Evolutionary conservation across 495 filamentous ascomycete genomes (phyloP).

Genomic region (Penicillium riverlandense): DNA sequence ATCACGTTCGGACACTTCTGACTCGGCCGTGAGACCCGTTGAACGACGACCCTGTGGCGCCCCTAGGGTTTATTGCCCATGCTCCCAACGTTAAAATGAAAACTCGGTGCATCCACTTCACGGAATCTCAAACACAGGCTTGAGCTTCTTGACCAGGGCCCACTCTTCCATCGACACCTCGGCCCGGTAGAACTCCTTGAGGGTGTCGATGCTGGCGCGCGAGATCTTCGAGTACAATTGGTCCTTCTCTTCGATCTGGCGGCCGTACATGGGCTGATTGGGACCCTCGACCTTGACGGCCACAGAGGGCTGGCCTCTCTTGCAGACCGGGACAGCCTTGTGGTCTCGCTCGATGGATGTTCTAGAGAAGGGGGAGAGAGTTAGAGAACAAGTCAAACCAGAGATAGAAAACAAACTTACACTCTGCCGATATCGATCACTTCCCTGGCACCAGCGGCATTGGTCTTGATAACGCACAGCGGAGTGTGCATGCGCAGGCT

Average conservation of each 20-base stretch:
- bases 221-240: conserved; percentile 80
- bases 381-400: not conserved
- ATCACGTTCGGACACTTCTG: conserved; percentile 7
- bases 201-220: conserved; percentile 78
- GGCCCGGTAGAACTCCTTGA: conserved; percentile 91
- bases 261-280: conserved; percentile 91
- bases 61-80: too few species aligned
- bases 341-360: conserved; percentile 95
- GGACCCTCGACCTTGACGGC: conserved; percentile 96
- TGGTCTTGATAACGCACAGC: conserved; percentile 74
- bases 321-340: conserved; percentile 84
- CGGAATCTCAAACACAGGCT: conserved; percentile 86
- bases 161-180: conserved; percentile 95
- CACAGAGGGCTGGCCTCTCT: conserved; percentile 93
- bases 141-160: conserved; percentile 85
- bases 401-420: conserved; percentile 50
- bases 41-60: too few species aligned
- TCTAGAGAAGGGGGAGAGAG: conserved; percentile 35
- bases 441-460: conserved; percentile 71
- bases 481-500: conserved; percentile 80
- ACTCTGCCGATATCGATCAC: conserved; percentile 84
- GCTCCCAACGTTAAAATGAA: not conserved
- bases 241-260: conserved; percentile 93
- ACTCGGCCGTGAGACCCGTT: not conserved
- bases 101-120: conserved; percentile 24